Evolutionary conservation across 2,329 filamentous ascomycete species (phyloP).

Genomic region (Trichoderma oligosporum): DNA sequence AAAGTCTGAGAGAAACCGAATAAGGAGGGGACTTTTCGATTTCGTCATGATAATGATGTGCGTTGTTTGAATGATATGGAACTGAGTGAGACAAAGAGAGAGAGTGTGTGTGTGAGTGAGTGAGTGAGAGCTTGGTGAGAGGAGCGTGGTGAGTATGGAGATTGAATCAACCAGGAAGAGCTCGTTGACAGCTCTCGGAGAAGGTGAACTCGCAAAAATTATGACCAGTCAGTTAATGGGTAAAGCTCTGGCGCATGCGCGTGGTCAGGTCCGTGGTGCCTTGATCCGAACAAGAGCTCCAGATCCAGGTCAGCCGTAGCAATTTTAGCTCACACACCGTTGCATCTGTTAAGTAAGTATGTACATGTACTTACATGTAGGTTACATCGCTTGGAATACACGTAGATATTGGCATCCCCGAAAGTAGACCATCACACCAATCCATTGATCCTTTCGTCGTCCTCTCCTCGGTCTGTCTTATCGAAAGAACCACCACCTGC

Average conservation of each 20-base stretch:
- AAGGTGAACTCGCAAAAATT: no score
- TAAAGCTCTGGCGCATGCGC: background rate
- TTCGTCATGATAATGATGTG: constrained; percentile 22
- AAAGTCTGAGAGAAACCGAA: constrained; percentile 56
- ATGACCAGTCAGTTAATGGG: background rate
- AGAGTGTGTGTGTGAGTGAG: background rate
- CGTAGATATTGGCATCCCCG: background rate
- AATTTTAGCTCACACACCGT: background rate
- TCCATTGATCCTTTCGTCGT: background rate
- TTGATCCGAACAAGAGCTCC: background rate
- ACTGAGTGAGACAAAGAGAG: background rate
- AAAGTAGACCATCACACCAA: background rate
- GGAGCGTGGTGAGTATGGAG: background rate
- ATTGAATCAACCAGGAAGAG: background rate
- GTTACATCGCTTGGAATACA: constrained; percentile 12
- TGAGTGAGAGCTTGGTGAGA: background rate
- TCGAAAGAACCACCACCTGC: background rate
- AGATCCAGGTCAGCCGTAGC: background rate
- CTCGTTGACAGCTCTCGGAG: background rate
- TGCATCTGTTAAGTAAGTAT: no score
- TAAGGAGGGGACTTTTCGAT: constrained; percentile 29
- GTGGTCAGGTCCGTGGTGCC: background rate
- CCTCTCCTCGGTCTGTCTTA: background rate
- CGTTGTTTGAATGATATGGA: background rate
- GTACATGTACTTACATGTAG: no score